A percentile compares a stretch with the other conserved stretches of the same genome.
These are phyloP conservation scores for Parsonsia alboflavescens DNA, from an alignment of 257 asterid genomes.

Conservation along the genomic window DNA sequence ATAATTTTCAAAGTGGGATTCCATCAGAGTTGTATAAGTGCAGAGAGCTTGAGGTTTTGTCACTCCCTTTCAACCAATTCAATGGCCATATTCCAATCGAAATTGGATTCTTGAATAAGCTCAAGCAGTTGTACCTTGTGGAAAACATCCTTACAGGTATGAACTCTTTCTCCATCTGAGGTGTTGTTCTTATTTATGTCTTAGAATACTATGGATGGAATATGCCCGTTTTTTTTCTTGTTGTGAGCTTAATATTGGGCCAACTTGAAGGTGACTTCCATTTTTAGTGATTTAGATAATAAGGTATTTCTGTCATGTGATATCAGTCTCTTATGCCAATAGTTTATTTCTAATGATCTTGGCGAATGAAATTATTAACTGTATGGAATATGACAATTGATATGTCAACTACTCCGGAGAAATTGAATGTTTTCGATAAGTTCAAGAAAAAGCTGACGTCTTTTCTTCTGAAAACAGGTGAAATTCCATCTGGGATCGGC, in stretches of 20 bases:
- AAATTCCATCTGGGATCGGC: neutral
- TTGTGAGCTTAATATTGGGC: neutral
- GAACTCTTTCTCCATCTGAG: neutral
- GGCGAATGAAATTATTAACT: neutral
- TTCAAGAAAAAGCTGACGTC: neutral
- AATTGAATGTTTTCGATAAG: neutral
- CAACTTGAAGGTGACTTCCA: neutral
- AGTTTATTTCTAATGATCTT: neutral
- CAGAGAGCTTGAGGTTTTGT: constrained; percentile 22
- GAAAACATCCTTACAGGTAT: constrained; percentile 20
- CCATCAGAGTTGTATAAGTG: constrained; percentile 32
- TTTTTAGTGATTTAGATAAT: neutral
- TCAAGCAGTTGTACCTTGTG: constrained; percentile 18
- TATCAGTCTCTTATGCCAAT: neutral
- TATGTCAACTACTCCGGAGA: neutral
- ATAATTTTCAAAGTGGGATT: constrained; percentile 27
- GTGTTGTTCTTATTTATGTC: neutral
- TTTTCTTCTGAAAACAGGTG: neutral
- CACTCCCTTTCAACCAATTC: constrained; percentile 29
- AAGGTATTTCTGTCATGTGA: neutral
- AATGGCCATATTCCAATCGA: constrained; percentile 24
- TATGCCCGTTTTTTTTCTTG: too few species aligned
- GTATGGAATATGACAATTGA: too few species aligned
- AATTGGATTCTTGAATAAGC: constrained; percentile 22
- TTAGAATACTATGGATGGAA: neutral